Evolutionary conservation across 2,329 filamentous ascomycete species (phyloP), one percentile per base, ranked within the genome.

Genomic region (Arthrobotrys sinensis): DNA sequence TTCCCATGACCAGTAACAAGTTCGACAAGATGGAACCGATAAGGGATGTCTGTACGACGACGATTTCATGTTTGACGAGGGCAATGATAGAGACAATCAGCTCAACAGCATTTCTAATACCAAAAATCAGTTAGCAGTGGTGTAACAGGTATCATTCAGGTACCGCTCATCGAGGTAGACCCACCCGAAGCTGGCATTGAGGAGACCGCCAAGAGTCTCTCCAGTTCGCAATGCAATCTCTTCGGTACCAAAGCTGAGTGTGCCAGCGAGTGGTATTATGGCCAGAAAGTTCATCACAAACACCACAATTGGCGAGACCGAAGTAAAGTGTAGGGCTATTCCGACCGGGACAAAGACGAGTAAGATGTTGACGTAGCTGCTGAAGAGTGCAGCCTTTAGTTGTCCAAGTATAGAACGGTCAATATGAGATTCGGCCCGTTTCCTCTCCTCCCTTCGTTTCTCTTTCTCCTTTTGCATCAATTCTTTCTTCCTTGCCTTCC

Each of bases 281-380:
- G 94, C 95, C 80, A 97, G 89, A 82, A 97, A 97, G 86, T 97
- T 97, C 85, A 97, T 89, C 70, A 94, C 89, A 82, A 97, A 97
- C 55, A 96, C 87, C 36, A 19, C 87, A 88, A 73, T 91, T 85
- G 10, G 83, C 81, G 3, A 82, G 80, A 82, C 79, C 10, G 85
- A 80, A 16, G 90, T 85, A 82, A 91, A 93, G 82, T 92, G 89
- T 65, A 95, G 84, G 1, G 89, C 92, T 82, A 97, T 93, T 75
- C 94, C 94, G 38, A 90, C 89, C 0, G 94, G 94, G 0, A 92
- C 93, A 21, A 91, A 90, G 14, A 97, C 65, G 21, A 97, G 86
- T 28, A 97, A 85, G 24, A 97, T 82, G 82, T 97, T 97, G 85
- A 97, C 91, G 90, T 92, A 97, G 0, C 93, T 96, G 82, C 89